Evolutionary conservation across 305 asterid species (phyloP).

Genomic region (Fraxinus baroniana): DNA sequence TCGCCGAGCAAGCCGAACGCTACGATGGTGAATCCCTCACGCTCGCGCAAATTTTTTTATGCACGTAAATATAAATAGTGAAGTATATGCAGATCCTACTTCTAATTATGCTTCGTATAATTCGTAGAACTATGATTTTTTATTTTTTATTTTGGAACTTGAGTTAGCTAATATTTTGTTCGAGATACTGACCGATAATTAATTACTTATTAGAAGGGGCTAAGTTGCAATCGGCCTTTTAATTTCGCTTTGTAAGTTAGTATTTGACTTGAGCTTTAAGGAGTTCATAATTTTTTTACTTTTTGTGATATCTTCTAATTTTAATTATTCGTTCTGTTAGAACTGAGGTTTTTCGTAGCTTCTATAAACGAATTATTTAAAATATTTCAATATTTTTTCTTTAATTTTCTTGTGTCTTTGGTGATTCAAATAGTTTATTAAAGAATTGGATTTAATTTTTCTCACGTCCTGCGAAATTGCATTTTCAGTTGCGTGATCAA

Average conservation of each 20-base stretch:
- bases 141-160: not conserved
- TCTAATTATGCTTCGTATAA: constrained; percentile 3
- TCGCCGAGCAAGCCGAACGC: constrained; percentile 72
- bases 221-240: not conserved
- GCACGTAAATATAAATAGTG: not conserved
- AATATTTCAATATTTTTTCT: not conserved
- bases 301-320: constrained; percentile 12
- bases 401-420: not conserved
- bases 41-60: not conserved
- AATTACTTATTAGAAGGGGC: not conserved
- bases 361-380: not conserved
- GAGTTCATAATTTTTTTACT: no score
- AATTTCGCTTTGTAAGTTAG: not conserved
- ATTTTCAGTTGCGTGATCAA: not conserved
- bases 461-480: not conserved
- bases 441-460: not conserved
- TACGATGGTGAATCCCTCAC: constrained; percentile 48
- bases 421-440: not conserved
- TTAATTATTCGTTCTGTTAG: not conserved
- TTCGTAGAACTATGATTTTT: not conserved
- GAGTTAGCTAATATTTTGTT: not conserved
- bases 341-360: not conserved
- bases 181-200: not conserved
- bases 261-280: not conserved
- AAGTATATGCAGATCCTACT: constrained; percentile 29